Evolutionary conservation across 305 asterid species (phyloP), one percentile per base, ranked within the genome.

Genomic region (Andrographis paniculata): DNA sequence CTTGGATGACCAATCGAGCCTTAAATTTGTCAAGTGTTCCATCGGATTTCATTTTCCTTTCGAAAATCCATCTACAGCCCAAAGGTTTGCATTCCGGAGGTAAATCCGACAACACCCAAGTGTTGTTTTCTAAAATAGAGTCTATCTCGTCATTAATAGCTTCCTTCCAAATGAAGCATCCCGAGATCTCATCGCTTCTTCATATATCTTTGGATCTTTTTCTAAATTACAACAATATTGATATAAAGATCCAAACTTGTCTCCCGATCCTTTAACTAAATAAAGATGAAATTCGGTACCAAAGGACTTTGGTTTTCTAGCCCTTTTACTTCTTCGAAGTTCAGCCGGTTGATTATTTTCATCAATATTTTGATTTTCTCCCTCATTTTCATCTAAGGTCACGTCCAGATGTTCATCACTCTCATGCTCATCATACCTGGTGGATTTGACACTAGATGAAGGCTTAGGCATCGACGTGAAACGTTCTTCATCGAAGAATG

Each of bases 131-230:
- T 18, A 46, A 16, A 0, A 28, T 45, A 2, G 33, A 46, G 9
- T 45, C 53, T 33, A 53, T 40, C 37, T 46, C 56, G 40, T 61
- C 50, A n/a, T 53, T 42, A 0, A 53, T 20, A 1, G 20, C 55
- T 40, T 54, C 43, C 33, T 54, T 56, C 52, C 53, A 55, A 14
- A 61, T 0, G 47, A 24, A 30, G 6, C 51, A 48, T 61, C 61
- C 16, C 33, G 38, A 5, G 56, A 61, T 10, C 14, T 19, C 31
- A 46, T 61, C n/a, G 60, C 56, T 37, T 61, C 35, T 0, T 22
- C 3, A 24, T 20, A 61, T 14, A 45, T 17, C 17, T 18, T 13
- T 24, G 38, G 45, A 46, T 44, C 22, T 6, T 13, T 11, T 9
- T 53, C 30, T 14, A 36, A 1, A n/a, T 16, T 38, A 15, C 2